Evolutionary conservation across 2,329 filamentous ascomycete species (phyloP).

Genomic region (Fusarium paranaense): DNA sequence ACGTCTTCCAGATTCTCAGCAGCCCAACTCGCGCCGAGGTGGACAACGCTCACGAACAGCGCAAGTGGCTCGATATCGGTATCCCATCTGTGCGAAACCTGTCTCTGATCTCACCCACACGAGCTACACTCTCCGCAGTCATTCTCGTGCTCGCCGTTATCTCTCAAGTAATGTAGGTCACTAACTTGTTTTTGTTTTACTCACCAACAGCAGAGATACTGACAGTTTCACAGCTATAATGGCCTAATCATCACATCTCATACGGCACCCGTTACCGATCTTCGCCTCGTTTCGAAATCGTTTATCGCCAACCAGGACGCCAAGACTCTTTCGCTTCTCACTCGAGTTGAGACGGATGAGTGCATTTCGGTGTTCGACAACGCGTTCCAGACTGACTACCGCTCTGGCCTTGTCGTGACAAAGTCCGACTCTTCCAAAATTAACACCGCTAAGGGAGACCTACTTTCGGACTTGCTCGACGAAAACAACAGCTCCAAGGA

Average conservation of each 20-base stretch:
- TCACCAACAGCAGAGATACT: conserved; percentile 1
- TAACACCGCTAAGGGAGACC: not conserved
- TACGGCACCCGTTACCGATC: conserved; percentile 26
- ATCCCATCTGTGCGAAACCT: conserved; percentile 65
- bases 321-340: not conserved
- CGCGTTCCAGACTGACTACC: conserved; percentile 23
- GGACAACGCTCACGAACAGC: conserved; percentile 57
- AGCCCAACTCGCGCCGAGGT: conserved; percentile 65
- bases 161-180: conserved; percentile 62
- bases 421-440: conserved; percentile 44
- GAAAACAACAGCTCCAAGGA: conserved; percentile 7
- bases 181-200: not conserved
- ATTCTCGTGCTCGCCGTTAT: conserved; percentile 57
- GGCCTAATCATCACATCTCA: conserved; percentile 59
- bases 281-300: conserved; percentile 29
- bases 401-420: conserved; percentile 20
- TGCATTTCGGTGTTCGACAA: conserved; percentile 26
- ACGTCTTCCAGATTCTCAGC: conserved; percentile 64
- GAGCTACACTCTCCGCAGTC: conserved; percentile 53
- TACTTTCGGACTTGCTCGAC: conserved; percentile 8
- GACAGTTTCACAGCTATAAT: conserved; percentile 58
- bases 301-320: conserved; percentile 13
- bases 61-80: conserved; percentile 65
- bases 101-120: conserved; percentile 53
- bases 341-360: conserved; percentile 9